These are phyloP conservation scores for Incumbomyces lentus DNA, from an alignment of 2,329 filamentous ascomycete species.

Conservation along the genomic window DNA sequence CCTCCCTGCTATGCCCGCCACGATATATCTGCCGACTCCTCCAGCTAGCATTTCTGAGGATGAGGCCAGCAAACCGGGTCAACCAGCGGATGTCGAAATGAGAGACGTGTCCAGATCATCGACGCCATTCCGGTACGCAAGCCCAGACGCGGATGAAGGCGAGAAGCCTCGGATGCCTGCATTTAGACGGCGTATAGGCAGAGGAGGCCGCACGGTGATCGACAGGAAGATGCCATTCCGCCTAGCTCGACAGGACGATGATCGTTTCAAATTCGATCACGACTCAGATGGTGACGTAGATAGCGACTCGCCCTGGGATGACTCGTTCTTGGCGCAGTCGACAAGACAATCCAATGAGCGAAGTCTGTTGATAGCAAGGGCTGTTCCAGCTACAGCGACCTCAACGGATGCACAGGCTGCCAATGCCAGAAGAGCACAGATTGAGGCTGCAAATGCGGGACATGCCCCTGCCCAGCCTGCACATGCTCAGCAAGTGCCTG, in stretches of 20 bases:
- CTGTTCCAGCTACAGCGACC: conserved; percentile 4
- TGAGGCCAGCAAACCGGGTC: conserved; percentile 19
- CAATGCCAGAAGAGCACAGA: conserved; percentile 7
- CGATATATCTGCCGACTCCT: conserved; percentile 51
- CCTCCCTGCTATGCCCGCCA: conserved; percentile 54
- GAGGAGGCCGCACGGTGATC: conserved; percentile 76
- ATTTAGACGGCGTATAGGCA: conserved; percentile 74
- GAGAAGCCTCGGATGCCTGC: conserved; percentile 43
- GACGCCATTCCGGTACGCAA: conserved; percentile 28
- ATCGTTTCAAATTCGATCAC: conserved; percentile 78
- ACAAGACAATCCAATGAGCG: conserved; percentile 40
- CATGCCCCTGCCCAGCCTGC: conserved; percentile 1
- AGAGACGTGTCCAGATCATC: conserved; percentile 23
- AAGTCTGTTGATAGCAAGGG: conserved; percentile 32
- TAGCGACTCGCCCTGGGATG: conserved; percentile 8
- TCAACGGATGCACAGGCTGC: conserved; percentile 9
- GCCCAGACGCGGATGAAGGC: conserved; percentile 33
- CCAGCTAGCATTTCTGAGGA: conserved; percentile 39
- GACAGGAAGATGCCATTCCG: conserved; percentile 63
- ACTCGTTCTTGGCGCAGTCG: conserved; percentile 48
- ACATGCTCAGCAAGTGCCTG: background rate
- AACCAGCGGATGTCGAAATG: conserved; percentile 15
- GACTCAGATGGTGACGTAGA: conserved; percentile 59
- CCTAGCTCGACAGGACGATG: conserved; percentile 39
- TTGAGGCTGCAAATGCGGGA: conserved; percentile 5